Conservation (phyloP, 2,329 filamentous ascomycete species). For the Xylariales sp. region DNA sequence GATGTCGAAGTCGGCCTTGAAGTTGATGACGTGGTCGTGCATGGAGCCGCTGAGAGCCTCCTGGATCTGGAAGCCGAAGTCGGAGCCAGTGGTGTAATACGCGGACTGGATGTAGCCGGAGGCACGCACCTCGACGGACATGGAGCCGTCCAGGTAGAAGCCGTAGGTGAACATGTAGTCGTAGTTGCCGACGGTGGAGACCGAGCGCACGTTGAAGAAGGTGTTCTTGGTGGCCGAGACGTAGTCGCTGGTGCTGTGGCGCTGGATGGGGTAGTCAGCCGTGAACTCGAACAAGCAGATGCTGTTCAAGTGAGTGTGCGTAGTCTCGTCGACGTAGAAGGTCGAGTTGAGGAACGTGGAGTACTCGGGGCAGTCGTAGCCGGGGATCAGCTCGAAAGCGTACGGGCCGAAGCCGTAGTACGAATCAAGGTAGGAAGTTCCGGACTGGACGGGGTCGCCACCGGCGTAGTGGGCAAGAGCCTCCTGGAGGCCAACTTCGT, state of each 20-base stretch:
- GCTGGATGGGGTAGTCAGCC: conserved; percentile 42
- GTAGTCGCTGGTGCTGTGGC: conserved; percentile 36
- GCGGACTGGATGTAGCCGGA: conserved; percentile 51
- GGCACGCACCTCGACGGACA: conserved; percentile 43
- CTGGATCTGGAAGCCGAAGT: conserved; percentile 47
- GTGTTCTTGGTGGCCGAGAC: conserved; percentile 42
- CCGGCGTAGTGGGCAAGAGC: conserved; percentile 49
- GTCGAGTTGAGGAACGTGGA: conserved; percentile 44
- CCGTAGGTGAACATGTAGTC: conserved; percentile 32
- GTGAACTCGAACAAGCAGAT: conserved; percentile 54
- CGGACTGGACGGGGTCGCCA: conserved; percentile 40
- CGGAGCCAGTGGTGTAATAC: conserved; percentile 38
- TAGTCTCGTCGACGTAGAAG: conserved; percentile 38
- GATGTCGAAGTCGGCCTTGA: conserved; percentile 51
- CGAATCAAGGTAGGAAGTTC: conserved; percentile 40
- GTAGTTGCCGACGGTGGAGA: conserved; percentile 39
- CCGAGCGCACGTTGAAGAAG: conserved; percentile 30
- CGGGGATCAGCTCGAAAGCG: conserved; percentile 38
- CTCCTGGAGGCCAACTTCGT: conserved; percentile 52
- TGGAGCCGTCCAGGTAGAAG: conserved; percentile 45
- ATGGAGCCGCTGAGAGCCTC: conserved; percentile 43
- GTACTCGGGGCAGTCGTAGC: conserved; percentile 48
- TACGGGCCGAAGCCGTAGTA: conserved; percentile 44
- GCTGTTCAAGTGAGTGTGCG: conserved; percentile 39
- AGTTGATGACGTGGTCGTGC: conserved; percentile 53